These are phyloP conservation scores for Protomyces inouyei DNA, from an alignment of 1,139 yeast genomes.

Conservation along the genomic window DNA sequence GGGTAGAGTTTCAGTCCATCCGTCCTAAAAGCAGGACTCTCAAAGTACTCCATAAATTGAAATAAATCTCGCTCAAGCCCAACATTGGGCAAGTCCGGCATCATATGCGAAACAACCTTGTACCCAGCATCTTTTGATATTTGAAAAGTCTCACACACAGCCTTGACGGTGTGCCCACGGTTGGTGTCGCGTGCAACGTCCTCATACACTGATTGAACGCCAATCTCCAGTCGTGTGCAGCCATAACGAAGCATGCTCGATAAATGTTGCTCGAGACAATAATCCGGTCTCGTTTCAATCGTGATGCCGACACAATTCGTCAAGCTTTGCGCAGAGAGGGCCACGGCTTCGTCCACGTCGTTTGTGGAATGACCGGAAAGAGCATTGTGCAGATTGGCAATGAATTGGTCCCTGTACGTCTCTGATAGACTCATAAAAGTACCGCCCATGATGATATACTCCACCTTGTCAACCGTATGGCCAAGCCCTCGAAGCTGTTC, in stretches of 20 bases:
- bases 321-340: slow-evolving; percentile 84
- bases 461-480: slow-evolving; percentile 94
- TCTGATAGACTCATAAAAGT: slow-evolving; percentile 93
- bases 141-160: slow-evolving; percentile 94
- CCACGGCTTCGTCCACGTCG: slow-evolving; percentile 83
- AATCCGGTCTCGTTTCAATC: slow-evolving; percentile 97
- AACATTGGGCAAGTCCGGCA: slow-evolving; percentile 98
- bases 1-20: slow-evolving; percentile 96
- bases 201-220: slow-evolving; percentile 95
- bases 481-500: slow-evolving; percentile 94
- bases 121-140: slow-evolving; percentile 97
- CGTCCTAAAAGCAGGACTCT: slow-evolving; percentile 93
- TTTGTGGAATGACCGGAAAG: slow-evolving; percentile 87
- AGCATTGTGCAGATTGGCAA: slow-evolving; percentile 88
- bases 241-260: slow-evolving; percentile 96
- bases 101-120: slow-evolving; percentile 97
- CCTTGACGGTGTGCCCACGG: slow-evolving; percentile 94
- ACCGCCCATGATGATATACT: slow-evolving; percentile 98
- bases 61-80: slow-evolving; percentile 98
- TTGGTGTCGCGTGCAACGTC: slow-evolving; percentile 98
- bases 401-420: slow-evolving; percentile 83
- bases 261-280: slow-evolving; percentile 91
- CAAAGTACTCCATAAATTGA: slow-evolving; percentile 93
- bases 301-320: slow-evolving; percentile 99
- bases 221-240: slow-evolving; percentile 93